Evolutionary conservation across 441 rosid species (phyloP), one percentile per base, ranked within the genome.

Genomic region (Populus hybrid): DNA sequence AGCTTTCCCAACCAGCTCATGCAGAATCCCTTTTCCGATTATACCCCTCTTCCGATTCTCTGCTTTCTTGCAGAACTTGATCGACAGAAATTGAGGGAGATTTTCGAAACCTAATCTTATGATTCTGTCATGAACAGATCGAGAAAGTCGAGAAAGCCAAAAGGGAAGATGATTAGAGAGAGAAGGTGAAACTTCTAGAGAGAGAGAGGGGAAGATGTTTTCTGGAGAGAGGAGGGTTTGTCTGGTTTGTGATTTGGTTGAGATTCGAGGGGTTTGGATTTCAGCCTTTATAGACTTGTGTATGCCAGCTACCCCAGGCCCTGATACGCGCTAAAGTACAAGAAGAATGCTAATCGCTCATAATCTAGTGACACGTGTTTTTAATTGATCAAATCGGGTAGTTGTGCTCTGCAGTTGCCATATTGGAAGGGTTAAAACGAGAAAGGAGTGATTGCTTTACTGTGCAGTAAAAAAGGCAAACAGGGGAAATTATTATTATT

Each of bases 1-100:
- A 83, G 85, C 73, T 83, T 88, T 80, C 91, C 89, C 89, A 83
- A 93, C 86, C 95, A 89, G 88, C 93, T 93, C 98, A 93, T 93
- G 92, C 99, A 84, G 93, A 83, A 77, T 36, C 79, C 53, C 65
- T 64, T 75, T 31, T 74, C 85, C 84, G n/a, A 80, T 79, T 71
- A 40, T 70, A 63, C 66, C 75, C 69, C 73, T 56, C 68, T 59
- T 5, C 69, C 33, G 65, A 61, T 29, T 28, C n/a, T 20, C 40
- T 67, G 9, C 40, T 16, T 67, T 29, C 70, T 29, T 18, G 28
- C 70, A 7, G 40, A 67, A 67, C 10, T 67, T 31, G 28, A 61
- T 61, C 65, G 14, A 61, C 65, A 61, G 24, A 61, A 9, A 23
- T 61, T 61, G 65, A 61, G 28, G 28, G 11, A 23, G 24, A 9